Base-by-base conservation (phyloP, 1,284 basidiomycete genomes). In the Rhodotorula glutinis region DNA sequence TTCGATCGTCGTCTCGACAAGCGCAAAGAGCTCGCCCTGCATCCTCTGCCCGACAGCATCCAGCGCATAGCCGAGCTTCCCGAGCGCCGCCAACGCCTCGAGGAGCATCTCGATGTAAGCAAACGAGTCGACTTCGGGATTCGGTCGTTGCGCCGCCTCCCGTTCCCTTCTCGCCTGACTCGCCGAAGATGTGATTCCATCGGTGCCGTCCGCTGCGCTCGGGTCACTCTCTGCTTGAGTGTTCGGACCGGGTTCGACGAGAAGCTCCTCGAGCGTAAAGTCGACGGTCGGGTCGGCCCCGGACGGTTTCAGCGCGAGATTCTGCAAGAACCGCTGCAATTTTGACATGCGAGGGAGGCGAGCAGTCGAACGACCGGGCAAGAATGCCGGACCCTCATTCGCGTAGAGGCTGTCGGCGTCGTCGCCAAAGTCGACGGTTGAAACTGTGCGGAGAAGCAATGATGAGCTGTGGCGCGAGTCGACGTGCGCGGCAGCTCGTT, bases 71-170 rank as follows among this genome's bases (percentile, higher is more conserved):
- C 91, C 91, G 1, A 98, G 83, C 77, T 91, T 91, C 21, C 94
- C 95, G 13, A 99, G 82, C 4, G 92, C 88, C 16, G 92, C 89
- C 16, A 98, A 83, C 16, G 92, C 90, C 78, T 99, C 96, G 27
- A 98, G 82, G 3, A 99, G 82, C 25, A 88, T 91, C 80, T 98
- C 96, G 73, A 98, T 88, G 78, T 98, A 98, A 8, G 86, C 80
- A 79, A 97, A 99, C 1, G 91, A 93, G 78, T 98, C 92, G 25
- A 86, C 83, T 79, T 98, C 96, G 0, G 93, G 92, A 75, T 94
- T 95, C 67, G 62, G 46, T 43, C 60, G 30, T 33, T 41, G 74
- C 64, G 60, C 21, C 61, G 30, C 44, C 33, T 60, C 27, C 30
- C 57, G 53, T 51, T 57, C 29, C 55, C n/a, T 46, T 33, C 44